phyloP scores from a whole-genome alignment of 192 early-diverging fungal genomes.

The Dispira simplex region DNA sequence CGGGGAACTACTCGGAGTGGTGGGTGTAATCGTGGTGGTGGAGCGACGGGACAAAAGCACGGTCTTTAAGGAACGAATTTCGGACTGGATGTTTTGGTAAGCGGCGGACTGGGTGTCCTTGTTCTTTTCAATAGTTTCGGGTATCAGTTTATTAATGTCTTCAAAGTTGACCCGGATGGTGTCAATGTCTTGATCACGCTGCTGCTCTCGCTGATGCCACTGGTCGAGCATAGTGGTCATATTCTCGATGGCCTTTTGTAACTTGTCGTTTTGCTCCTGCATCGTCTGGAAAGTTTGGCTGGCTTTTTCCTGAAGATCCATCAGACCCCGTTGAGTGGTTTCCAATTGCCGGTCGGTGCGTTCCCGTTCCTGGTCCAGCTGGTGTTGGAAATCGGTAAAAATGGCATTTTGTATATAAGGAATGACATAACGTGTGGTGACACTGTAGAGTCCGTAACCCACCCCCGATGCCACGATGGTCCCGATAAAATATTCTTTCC shows the following conservation, averaged over 20 bases:
- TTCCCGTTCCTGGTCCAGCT: constrained; percentile 39
- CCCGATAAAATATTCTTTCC: constrained; percentile 90
- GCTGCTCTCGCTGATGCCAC: constrained; percentile 10
- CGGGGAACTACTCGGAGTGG: constrained; percentile 23
- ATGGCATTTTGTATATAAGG: neutral
- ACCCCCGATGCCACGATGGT: constrained; percentile 73
- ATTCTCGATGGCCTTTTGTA: constrained; percentile 51
- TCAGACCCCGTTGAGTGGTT: constrained; percentile 49
- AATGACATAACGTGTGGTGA: constrained; percentile 6
- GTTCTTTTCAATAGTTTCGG: constrained; percentile 61
- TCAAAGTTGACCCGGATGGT: constrained; percentile 38
- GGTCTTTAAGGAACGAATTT: constrained; percentile 87
- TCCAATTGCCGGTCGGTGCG: constrained; percentile 50
- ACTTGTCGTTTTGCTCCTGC: constrained; percentile 48
- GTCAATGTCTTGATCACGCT: constrained; percentile 5
- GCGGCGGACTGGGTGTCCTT: constrained; percentile 51
- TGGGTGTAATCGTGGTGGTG: constrained; percentile 28
- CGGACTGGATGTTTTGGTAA: constrained; percentile 72
- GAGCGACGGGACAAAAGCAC: constrained; percentile 69
- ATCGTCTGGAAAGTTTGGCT: constrained; percentile 39
- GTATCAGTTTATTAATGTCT: constrained; percentile 48
- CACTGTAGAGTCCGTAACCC: constrained; percentile 66
- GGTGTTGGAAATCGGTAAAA: constrained; percentile 29
- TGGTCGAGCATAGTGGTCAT: constrained; percentile 26
- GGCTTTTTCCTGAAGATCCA: constrained; percentile 53